phyloP scores from a whole-genome alignment of 2,329 filamentous ascomycete species.

The Cryphonectria carpinicola region DNA sequence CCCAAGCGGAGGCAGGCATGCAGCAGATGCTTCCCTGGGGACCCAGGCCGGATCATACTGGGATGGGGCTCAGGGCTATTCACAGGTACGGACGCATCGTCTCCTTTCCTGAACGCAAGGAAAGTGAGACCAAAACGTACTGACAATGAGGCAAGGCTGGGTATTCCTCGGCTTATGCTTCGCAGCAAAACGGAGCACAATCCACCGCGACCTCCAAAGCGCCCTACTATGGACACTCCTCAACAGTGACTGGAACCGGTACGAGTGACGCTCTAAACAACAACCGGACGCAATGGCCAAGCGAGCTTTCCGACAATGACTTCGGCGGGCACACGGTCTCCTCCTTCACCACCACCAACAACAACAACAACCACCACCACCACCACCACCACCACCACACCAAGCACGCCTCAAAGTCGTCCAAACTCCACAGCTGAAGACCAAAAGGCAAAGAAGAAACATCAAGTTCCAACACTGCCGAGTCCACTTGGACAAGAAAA shows the following conservation, averaged over 20 bases:
- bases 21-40: background rate
- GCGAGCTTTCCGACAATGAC: background rate
- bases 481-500: background rate
- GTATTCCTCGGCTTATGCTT: background rate
- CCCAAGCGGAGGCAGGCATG: background rate
- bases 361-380: background rate
- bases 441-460: background rate
- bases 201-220: background rate
- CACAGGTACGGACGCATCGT: background rate
- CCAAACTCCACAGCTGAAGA: background rate
- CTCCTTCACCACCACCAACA: background rate
- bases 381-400: background rate
- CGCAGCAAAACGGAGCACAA: background rate
- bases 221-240: background rate
- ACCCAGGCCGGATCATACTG: background rate
- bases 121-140: background rate
- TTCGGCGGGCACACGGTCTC: background rate
- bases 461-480: background rate
- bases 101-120: background rate
- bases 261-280: background rate
- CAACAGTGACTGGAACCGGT: background rate
- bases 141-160: background rate
- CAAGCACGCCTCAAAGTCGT: background rate
- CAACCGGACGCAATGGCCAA: background rate
- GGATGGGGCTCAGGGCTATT: background rate